Evolutionary conservation across 768 basidiomycete species (phyloP), one percentile per base, ranked within the genome.

Genomic region (Candolleomyces efflorescens): DNA sequence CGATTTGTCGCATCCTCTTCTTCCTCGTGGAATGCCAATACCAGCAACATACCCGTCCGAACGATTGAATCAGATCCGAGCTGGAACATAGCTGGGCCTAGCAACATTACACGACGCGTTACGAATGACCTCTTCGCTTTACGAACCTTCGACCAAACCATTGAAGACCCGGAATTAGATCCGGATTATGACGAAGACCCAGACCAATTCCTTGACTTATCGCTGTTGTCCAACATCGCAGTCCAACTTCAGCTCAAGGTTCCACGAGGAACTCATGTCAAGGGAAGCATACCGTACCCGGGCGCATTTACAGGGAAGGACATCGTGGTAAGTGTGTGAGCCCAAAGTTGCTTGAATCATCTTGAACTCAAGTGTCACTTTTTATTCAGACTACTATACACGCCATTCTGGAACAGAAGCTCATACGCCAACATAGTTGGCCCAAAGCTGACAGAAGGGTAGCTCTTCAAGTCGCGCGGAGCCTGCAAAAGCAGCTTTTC

Each of bases 291-390:
- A 26, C 90, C 92, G 0, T 96, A 96, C 69, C 89, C 88, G 3
- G 79, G 85, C 5, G 90, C 92, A 27, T 98, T 98, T 65, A 98
- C 96, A 5, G 96, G 95, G 9, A 92, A 90, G 64, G 94, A 98
- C 69, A 84, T 94, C 36, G 92, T 97, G 58, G 89, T 93, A 73
- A 64, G 92, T 84, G 7, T 15, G 27, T 15, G 32, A 32, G 32
- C 32, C 44, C 18, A 13, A n/a, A 26, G 48, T 37, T 1, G 79
- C 43, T 4, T 56, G 9, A 12, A 13, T 45, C 53, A 2, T 43
- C 27, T 22, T 26, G 51, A 26, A 3, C 6, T 18, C 24, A 36
- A 45, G 18, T 32, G 17, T 24, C 45, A n/a, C 41, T 18, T 17
- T 26, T 36, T n/a, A n/a, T n/a, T 48, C 17, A 94, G 94, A 92